Evolutionary conservation across 257 asterid species (phyloP), one percentile per base, ranked within the genome.

Genomic region (Salvia hispanica): DNA sequence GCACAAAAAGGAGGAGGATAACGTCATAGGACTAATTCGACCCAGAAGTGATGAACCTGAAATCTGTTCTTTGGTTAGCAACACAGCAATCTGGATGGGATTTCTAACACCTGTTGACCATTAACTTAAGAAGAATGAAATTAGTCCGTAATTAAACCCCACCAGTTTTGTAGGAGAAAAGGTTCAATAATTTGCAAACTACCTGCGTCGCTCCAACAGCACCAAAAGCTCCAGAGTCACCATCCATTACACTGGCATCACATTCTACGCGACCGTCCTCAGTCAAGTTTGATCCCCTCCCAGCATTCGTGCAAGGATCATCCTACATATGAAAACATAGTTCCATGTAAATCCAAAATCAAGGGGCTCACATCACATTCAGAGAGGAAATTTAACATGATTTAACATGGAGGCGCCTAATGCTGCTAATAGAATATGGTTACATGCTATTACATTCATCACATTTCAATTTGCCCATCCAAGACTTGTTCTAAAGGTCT

Each of bases 161-260:
- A 63, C 21, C 8, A 50, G 47, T 65, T 62, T 34, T 53, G 9
- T 44, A 65, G 12, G 12, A 7, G n/a, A 42, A 65, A 47, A 25
- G 44, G 21, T 46, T 18, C 42, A 34, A 31, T 3, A 52, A 31
- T 54, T 56, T 7, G 60, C 54, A 62, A 58, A 63, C 28, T 18
- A 93, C 99, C 99, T 81, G 86, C 86, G 90, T 89, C 33, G 99
- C 95, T 69, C 99, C 99, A 53, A 86, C 99, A 60, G 99, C 99
- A 66, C 96, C 99, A 78, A 83, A 93, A 70, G 85, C 84, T 83
- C 94, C 94, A 12, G 97, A 85, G 33, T 71, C 77, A 57, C 99
- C 99, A 81, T 90, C 99, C 95, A 93, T 90, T 56, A 93, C 67
- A 75, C 99, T 85, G 44, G 99, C 97, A 83, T 93, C 99, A 79